These are phyloP conservation scores for Pleurotus platypus DNA, from an alignment of 768 basidiomycete species.

Conservation along the genomic window DNA sequence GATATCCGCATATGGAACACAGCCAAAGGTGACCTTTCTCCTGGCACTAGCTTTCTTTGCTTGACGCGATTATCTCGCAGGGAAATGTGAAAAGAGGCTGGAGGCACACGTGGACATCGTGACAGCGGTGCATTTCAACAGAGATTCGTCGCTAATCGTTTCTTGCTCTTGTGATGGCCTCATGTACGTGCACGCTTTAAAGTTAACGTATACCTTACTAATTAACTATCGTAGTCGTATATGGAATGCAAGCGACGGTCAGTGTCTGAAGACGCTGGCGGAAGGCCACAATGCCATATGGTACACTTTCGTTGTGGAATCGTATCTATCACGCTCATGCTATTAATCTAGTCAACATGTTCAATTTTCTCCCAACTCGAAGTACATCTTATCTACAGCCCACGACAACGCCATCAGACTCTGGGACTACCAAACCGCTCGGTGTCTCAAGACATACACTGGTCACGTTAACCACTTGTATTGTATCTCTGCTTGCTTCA, in stretches of 20 bases:
- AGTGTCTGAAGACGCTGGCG: slow-evolving; percentile 94
- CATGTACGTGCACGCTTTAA: slow-evolving; percentile 56
- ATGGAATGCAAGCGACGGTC: slow-evolving; percentile 90
- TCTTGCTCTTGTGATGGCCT: slow-evolving; percentile 91
- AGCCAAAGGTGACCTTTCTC: slow-evolving; percentile 53
- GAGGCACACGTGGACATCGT: slow-evolving; percentile 95
- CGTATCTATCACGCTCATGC: background rate
- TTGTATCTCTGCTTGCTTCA: slow-evolving; percentile 82
- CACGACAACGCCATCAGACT: slow-evolving; percentile 91
- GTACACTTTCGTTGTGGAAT: slow-evolving; percentile 27
- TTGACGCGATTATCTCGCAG: slow-evolving; percentile 31
- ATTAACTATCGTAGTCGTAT: slow-evolving; percentile 62
- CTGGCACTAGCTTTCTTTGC: slow-evolving; percentile 5
- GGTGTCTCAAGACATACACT: slow-evolving; percentile 85
- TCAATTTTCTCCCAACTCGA: slow-evolving; percentile 93
- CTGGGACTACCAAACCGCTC: slow-evolving; percentile 92
- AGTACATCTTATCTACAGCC: slow-evolving; percentile 90
- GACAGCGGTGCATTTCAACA: slow-evolving; percentile 91
- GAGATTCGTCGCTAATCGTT: slow-evolving; percentile 87
- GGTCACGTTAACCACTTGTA: slow-evolving; percentile 83
- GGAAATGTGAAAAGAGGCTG: slow-evolving; percentile 79
- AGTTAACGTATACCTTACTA: slow-evolving; percentile 2
- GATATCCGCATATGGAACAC: slow-evolving; percentile 93
- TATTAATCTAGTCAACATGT: slow-evolving; percentile 68
- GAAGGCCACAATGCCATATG: slow-evolving; percentile 86